phyloP scores from a whole-genome alignment of 305 asterid genomes.

The Fraxinus dipetala region DNA sequence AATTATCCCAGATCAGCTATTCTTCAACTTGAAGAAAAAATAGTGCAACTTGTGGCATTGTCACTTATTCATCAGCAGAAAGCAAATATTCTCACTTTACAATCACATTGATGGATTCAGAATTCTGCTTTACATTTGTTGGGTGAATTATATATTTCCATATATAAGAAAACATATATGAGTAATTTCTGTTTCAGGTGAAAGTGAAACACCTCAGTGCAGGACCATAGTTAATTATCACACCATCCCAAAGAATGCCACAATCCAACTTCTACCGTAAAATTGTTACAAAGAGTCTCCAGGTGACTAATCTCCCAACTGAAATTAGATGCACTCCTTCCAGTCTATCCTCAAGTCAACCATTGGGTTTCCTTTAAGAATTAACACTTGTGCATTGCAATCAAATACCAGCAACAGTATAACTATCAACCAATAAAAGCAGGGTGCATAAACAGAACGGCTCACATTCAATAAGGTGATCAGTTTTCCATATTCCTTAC shows the following conservation, averaged over 20 bases:
- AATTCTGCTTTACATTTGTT: background rate
- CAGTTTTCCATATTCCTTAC: slow-evolving; percentile 89
- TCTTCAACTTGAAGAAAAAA: background rate
- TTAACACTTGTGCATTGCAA: background rate
- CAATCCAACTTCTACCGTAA: background rate
- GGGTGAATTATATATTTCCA: background rate
- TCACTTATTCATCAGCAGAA: background rate
- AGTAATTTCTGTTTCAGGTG: background rate
- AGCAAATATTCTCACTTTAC: background rate
- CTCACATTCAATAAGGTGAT: slow-evolving; percentile 82
- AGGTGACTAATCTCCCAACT: background rate
- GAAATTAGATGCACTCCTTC: background rate
- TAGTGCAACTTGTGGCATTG: background rate
- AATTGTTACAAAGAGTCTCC: background rate
- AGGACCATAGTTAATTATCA: background rate
- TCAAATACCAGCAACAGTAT: background rate
- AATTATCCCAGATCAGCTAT: background rate
- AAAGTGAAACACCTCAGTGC: background rate
- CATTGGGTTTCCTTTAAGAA: background rate
- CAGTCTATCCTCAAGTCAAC: background rate
- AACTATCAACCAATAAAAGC: slow-evolving; percentile 9
- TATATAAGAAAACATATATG: background rate
- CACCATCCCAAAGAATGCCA: background rate
- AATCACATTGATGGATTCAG: background rate
- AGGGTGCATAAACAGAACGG: slow-evolving; percentile 11